A percentile compares a stretch with the other conserved stretches of the same genome.
phyloP scores from a whole-genome alignment of 495 filamentous ascomycete genomes.

The Oleoguttula mirabilis region DNA sequence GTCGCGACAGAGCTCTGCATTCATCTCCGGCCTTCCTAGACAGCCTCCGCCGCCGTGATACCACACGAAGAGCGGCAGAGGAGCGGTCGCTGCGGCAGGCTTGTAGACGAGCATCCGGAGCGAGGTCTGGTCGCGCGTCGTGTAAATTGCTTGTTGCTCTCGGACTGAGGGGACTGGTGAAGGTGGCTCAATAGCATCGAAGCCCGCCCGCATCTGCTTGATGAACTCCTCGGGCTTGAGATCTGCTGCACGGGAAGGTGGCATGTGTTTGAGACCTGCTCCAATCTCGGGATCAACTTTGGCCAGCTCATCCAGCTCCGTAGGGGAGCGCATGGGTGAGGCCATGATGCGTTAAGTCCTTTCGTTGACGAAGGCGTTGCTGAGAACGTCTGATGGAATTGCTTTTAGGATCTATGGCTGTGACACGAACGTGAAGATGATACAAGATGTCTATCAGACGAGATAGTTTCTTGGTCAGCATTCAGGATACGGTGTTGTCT shows the following conservation, averaged over 20 bases:
- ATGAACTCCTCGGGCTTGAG: background rate
- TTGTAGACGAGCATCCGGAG: constrained; percentile 1
- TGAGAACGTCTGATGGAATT: too few relatives aligned
- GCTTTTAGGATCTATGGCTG: too few relatives aligned
- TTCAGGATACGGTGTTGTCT: too few relatives aligned
- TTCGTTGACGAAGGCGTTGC: too few relatives aligned
- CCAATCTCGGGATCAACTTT: background rate
- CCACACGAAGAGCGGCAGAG: constrained; percentile 2
- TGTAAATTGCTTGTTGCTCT: background rate
- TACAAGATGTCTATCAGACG: too few relatives aligned
- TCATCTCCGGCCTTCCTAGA: background rate
- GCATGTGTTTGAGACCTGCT: background rate
- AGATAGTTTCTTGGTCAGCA: too few relatives aligned
- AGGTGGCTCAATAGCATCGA: background rate
- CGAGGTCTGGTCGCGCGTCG: background rate
- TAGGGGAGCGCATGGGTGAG: background rate
- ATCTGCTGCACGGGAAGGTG: constrained; percentile 1
- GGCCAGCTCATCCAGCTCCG: background rate
- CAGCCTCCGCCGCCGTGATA: constrained; percentile 4
- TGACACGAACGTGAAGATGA: too few relatives aligned
- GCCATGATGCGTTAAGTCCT: background rate
- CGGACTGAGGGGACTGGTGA: background rate
- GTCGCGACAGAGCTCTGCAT: background rate
- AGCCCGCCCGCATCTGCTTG: background rate
- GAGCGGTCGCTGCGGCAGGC: background rate